Evolutionary conservation across 768 basidiomycete species (phyloP), one percentile per base, ranked within the genome.

Genomic region (Chalciporus pseudorubinellus): DNA sequence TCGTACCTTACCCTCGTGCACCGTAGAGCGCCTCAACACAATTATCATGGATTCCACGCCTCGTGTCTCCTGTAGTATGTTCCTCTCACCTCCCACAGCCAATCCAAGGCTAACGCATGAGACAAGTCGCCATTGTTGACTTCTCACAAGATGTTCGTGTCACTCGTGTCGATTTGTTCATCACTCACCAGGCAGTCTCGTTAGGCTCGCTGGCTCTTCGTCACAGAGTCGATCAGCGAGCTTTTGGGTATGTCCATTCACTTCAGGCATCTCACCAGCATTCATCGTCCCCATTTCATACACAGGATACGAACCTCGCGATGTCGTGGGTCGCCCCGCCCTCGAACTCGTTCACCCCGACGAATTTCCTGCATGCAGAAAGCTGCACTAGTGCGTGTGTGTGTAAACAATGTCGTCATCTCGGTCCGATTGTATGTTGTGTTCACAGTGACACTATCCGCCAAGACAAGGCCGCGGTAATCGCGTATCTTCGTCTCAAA

Each of bases 261-360:
- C 11, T 16, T 47, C 13, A 11, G 28, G 39, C 19, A 39, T 39
- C 31, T 38, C 26, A 33, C 16, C 53, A n/a, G 36, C 16, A 14
- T 39, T 33, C 36, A 18, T 19, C 6, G 21, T 14, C 14, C 33
- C 20, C 4, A 16, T 21, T 16, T 13, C 5, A 43, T n/a, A 29
- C 20, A 19, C 60, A 90, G 88, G 88, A 44, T 91, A 77, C 61
- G 88, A 91, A 58, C 84, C 87, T 8, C 72, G 74, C 46, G 89
- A 91, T 59, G 75, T 90, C 53, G 74, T 87, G 48, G 85, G 85
- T 3, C 75, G 72, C 29, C 79, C 87, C 4, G 87, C 84, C 3
- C 72, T 90, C 39, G 81, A 87, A 48, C 83, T 91, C 54, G 87
- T 88, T 24, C 89, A 92, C 64, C 89, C 89, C 2, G 89, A 91